Conservation (phyloP, 345 rosid species). For the Eucalyptus erythrocorys region DNA sequence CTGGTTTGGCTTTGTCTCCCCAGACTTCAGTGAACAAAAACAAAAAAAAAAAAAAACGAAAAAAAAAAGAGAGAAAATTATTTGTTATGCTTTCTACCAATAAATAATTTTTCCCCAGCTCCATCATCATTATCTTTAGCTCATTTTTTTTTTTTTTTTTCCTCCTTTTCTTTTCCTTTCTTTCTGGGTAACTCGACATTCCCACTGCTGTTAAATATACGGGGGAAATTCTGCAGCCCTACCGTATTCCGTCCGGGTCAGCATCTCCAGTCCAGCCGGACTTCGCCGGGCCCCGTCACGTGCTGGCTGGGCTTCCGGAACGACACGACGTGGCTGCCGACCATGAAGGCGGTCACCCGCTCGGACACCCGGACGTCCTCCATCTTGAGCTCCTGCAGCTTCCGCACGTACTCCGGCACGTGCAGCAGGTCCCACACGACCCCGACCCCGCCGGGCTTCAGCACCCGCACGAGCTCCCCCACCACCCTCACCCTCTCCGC, state of each 20-base stretch:
- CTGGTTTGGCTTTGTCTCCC: not conserved
- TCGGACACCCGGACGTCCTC: slow-evolving; percentile 81
- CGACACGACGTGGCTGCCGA: slow-evolving; percentile 80
- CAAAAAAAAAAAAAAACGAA: too few species aligned
- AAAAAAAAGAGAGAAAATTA: not conserved
- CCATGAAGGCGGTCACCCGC: slow-evolving; percentile 94
- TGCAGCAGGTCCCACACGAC: slow-evolving; percentile 89
- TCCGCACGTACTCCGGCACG: slow-evolving; percentile 73
- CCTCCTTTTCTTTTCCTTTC: too few species aligned
- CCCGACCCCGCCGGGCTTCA: slow-evolving; percentile 70
- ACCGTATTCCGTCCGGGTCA: slow-evolving; percentile 12
- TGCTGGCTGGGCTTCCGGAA: slow-evolving; percentile 77
- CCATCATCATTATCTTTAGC: not conserved
- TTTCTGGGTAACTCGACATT: not conserved
- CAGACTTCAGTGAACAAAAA: not conserved
- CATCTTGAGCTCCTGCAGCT: slow-evolving; percentile 83
- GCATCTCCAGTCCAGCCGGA: slow-evolving; percentile 68
- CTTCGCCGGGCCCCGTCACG: slow-evolving; percentile 41
- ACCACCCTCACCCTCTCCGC: slow-evolving; percentile 85
- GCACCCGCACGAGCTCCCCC: slow-evolving; percentile 84
- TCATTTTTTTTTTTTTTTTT: too few species aligned
- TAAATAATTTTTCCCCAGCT: not conserved
- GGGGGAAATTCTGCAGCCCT: not conserved
- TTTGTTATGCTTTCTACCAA: not conserved
- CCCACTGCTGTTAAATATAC: too few species aligned